Conservation (phyloP, 1,139 yeast genomes). For the Protomyces lactucae-debilis region DNA sequence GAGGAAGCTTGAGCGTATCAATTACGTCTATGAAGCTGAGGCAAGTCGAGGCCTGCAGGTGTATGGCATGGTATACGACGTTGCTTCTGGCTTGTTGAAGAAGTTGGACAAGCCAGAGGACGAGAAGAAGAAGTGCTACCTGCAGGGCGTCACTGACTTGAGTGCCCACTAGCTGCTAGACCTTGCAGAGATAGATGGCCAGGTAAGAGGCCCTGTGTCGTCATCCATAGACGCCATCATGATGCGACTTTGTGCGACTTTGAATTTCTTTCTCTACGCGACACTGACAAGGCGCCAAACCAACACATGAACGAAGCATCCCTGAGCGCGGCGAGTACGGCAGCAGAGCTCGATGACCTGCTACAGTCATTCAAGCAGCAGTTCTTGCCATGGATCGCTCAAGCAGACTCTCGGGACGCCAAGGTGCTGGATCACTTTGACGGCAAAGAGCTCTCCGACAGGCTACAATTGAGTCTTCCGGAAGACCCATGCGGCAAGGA, state of each 20-base stretch:
- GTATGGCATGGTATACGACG: conserved; percentile 86
- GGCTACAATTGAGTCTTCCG: conserved; percentile 26
- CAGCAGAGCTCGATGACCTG: conserved; percentile 13
- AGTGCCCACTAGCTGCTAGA: background rate
- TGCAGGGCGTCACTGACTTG: conserved; percentile 1
- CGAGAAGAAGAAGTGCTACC: conserved; percentile 31
- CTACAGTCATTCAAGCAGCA: conserved; percentile 7
- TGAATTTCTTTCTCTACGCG: too few relatives aligned
- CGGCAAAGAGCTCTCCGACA: conserved; percentile 7
- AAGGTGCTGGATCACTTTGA: conserved; percentile 23
- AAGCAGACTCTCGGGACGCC: conserved; percentile 3
- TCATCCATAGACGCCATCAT: background rate
- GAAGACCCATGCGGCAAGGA: conserved; percentile 31
- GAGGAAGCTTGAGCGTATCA: conserved; percentile 57
- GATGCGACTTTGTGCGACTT: too few relatives aligned
- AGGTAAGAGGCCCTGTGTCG: background rate
- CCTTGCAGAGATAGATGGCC: too few relatives aligned
- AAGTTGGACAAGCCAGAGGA: conserved; percentile 43
- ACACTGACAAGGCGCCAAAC: background rate
- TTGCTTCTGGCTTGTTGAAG: conserved; percentile 64
- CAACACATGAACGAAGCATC: conserved; percentile 12
- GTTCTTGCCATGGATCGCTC: conserved; percentile 24
- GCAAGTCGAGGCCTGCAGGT: conserved; percentile 71
- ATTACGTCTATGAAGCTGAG: conserved; percentile 69
- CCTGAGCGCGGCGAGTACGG: background rate